A percentile compares a stretch with the other conserved stretches of the same genome.
phyloP scores from a whole-genome alignment of 306 rosid genomes.

The Inga leiocalycina region DNA sequence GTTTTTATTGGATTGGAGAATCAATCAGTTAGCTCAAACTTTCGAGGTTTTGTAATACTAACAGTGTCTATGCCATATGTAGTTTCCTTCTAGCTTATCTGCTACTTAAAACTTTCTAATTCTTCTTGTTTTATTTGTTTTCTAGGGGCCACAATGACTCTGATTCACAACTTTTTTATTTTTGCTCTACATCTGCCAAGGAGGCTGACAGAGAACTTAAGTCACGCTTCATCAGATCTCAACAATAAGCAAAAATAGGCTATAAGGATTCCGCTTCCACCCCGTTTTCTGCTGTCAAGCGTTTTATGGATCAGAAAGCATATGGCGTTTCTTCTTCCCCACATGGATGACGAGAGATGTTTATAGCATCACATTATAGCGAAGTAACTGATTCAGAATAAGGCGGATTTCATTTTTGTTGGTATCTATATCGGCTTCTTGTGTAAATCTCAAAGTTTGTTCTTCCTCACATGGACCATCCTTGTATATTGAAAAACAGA shows the following conservation, averaged over 20 bases:
- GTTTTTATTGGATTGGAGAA: slow-evolving; percentile 1
- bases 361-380: slow-evolving; percentile 42
- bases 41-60: background rate
- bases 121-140: slow-evolving; percentile 23
- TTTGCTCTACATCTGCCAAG: slow-evolving; percentile 33
- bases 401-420: slow-evolving; percentile 17
- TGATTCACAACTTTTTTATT: slow-evolving; percentile 35
- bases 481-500: background rate
- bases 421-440: slow-evolving; percentile 14
- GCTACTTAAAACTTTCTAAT: slow-evolving; percentile 19
- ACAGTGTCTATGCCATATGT: background rate
- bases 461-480: background rate
- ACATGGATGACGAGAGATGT: slow-evolving; percentile 43
- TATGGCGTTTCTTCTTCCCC: slow-evolving; percentile 35
- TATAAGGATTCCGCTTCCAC: slow-evolving; percentile 32
- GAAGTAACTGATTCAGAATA: slow-evolving; percentile 44
- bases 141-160: slow-evolving; percentile 56
- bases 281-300: slow-evolving; percentile 45
- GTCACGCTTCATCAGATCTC: slow-evolving; percentile 29
- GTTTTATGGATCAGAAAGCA: slow-evolving; percentile 40
- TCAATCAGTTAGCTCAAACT: background rate
- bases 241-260: slow-evolving; percentile 34
- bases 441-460: slow-evolving; percentile 24
- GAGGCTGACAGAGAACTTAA: slow-evolving; percentile 45
- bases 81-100: background rate